These are phyloP conservation scores for Fusarium verticillioides DNA, from an alignment of 2,329 filamentous ascomycete genomes.

Conservation along the genomic window DNA sequence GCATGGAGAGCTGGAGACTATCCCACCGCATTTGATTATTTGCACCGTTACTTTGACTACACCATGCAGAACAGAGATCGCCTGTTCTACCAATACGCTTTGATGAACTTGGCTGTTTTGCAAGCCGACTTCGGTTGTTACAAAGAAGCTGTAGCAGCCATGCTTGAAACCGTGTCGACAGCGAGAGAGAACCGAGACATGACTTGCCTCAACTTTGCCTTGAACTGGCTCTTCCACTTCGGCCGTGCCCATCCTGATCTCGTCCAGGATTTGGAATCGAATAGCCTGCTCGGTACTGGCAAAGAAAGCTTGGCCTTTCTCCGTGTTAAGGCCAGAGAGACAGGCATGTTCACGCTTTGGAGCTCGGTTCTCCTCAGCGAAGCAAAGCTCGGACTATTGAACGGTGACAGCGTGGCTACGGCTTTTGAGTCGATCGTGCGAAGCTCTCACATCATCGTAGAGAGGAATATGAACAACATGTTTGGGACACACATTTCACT, in stretches of 20 bases:
- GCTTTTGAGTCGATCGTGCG: conserved; percentile 84
- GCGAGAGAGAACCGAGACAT: conserved; percentile 93
- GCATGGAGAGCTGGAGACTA: conserved; percentile 93
- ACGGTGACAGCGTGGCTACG: conserved; percentile 71
- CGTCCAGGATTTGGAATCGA: conserved; percentile 75
- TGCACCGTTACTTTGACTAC: conserved; percentile 97
- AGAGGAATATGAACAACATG: conserved; percentile 77
- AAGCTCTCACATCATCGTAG: conserved; percentile 83
- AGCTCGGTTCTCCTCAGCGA: conserved; percentile 87
- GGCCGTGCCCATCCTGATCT: conserved; percentile 84
- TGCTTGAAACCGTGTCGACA: conserved; percentile 95
- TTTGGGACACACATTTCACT: conserved; percentile 80
- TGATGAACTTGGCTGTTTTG: conserved; percentile 91
- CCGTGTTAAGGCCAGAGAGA: conserved; percentile 85
- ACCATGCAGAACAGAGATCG: conserved; percentile 87
- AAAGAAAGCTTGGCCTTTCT: conserved; percentile 86
- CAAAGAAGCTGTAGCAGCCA: conserved; percentile 88
- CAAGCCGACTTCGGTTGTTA: conserved; percentile 96
- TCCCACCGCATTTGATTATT: conserved; percentile 85
- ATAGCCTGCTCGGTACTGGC: conserved; percentile 79
- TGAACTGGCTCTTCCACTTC: conserved; percentile 97
- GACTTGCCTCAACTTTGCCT: conserved; percentile 90
- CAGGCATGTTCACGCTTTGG: conserved; percentile 85
- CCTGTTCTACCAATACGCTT: conserved; percentile 91
- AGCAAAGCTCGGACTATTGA: conserved; percentile 80